Conservation (phyloP, 1,284 basidiomycete genomes). For the Puccinia hordei region DNA sequence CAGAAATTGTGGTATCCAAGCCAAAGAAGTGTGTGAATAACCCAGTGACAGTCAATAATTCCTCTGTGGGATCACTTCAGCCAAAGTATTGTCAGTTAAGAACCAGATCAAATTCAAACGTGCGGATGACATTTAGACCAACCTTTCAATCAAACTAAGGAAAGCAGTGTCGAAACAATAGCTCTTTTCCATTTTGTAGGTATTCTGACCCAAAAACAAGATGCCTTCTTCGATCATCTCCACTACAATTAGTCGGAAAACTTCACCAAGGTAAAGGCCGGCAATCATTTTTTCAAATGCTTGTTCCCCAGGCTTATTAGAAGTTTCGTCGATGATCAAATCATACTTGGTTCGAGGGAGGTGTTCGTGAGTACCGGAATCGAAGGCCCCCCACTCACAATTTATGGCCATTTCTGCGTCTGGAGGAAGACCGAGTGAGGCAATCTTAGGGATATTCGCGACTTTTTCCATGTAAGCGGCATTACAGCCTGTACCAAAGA, state of each 20-base stretch:
- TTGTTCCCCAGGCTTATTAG: constrained; percentile 96
- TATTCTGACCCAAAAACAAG: constrained; percentile 92
- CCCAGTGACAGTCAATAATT: constrained; percentile 91
- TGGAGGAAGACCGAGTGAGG: constrained; percentile 68
- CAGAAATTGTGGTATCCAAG: constrained; percentile 86
- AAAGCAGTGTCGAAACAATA: constrained; percentile 94
- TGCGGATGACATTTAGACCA: constrained; percentile 52
- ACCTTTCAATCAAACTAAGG: constrained; percentile 92
- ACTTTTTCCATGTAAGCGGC: constrained; percentile 82
- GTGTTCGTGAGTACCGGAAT: constrained; percentile 92
- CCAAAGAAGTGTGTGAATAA: constrained; percentile 96
- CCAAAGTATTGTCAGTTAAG: constrained; percentile 20
- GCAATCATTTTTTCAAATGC: constrained; percentile 98
- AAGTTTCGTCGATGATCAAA: constrained; percentile 82
- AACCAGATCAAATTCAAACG: neutral
- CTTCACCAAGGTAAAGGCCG: constrained; percentile 94
- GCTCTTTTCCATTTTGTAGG: constrained; percentile 91
- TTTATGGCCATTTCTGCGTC: constrained; percentile 88
- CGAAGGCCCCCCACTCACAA: constrained; percentile 96
- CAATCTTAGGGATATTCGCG: constrained; percentile 74
- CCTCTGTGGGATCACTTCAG: constrained; percentile 90
- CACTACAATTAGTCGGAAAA: constrained; percentile 86
- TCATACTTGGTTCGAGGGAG: constrained; percentile 87
- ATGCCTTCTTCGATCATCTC: constrained; percentile 96
- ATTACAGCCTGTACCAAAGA: constrained; percentile 98